These are phyloP conservation scores for Suillus subaureus DNA, from an alignment of 768 basidiomycete genomes.

Conservation along the genomic window DNA sequence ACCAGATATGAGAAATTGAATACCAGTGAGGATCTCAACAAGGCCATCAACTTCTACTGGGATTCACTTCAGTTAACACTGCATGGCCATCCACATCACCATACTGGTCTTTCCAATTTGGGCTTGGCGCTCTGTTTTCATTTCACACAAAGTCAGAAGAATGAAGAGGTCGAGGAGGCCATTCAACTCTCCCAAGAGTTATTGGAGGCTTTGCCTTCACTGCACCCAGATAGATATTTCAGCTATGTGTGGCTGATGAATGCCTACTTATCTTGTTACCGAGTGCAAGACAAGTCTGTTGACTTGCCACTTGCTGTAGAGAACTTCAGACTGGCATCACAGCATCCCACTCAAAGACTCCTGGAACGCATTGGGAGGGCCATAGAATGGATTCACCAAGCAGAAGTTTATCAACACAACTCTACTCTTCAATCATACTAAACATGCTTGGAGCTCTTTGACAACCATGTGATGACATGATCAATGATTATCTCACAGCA, in stretches of 20 bases:
- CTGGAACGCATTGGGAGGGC: too few species aligned
- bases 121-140: slow-evolving; percentile 18
- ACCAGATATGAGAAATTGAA: slow-evolving; percentile 13
- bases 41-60: slow-evolving; percentile 17
- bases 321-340: too few species aligned
- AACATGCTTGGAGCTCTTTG: background rate
- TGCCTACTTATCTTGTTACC: too few species aligned
- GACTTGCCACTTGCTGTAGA: too few species aligned
- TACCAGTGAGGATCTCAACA: slow-evolving; percentile 17
- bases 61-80: slow-evolving; percentile 14
- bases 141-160: slow-evolving; percentile 9
- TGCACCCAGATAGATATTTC: too few species aligned
- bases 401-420: background rate
- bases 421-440: slow-evolving; percentile 4
- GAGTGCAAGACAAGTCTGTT: too few species aligned
- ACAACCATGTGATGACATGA: slow-evolving; percentile 1
- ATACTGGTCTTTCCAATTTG: slow-evolving; percentile 8
- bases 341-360: too few species aligned
- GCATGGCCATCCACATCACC: slow-evolving; percentile 12
- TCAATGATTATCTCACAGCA: background rate
- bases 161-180: slow-evolving; percentile 26
- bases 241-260: too few species aligned
- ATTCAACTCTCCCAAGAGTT: too few species aligned
- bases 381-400: slow-evolving; percentile 4
- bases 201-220: too few species aligned